Conservation (phyloP, 129 eudicot genomes). For the Arctium minus region DNA sequence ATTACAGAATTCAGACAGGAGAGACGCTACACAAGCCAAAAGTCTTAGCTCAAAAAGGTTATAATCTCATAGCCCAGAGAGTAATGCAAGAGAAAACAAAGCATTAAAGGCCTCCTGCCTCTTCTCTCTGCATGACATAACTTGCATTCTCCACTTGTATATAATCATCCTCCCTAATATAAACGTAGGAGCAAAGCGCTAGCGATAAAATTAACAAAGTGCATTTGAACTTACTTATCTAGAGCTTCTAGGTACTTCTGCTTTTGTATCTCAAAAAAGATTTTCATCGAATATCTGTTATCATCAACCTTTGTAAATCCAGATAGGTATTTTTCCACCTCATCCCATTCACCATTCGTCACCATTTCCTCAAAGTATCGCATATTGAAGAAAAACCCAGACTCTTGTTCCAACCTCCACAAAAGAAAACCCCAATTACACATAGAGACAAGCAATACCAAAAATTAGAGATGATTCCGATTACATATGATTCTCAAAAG, state of each 20-base stretch:
- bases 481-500: background rate
- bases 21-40: background rate
- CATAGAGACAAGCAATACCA: background rate
- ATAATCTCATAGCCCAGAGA: background rate
- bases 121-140: background rate
- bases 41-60: background rate
- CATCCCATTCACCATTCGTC: slow-evolving; percentile 81
- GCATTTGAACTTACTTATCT: slow-evolving; percentile 47
- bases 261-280: slow-evolving; percentile 73
- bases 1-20: background rate
- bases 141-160: background rate
- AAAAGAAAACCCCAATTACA: slow-evolving; percentile 1
- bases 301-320: slow-evolving; percentile 85
- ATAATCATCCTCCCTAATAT: background rate
- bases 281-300: slow-evolving; percentile 76
- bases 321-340: slow-evolving; percentile 66
- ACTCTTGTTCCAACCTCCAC: slow-evolving; percentile 74
- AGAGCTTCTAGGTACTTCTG: slow-evolving; percentile 86
- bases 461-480: background rate
- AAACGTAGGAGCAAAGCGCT: background rate
- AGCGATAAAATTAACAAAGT: background rate
- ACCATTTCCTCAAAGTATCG: slow-evolving; percentile 69
- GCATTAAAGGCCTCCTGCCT: background rate
- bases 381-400: slow-evolving; percentile 78
- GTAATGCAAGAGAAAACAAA: background rate